A percentile compares a stretch with the other conserved stretches of the same genome.
phyloP scores from a whole-genome alignment of 2,329 filamentous ascomycete genomes.

The Phialemoniopsis sp. region DNA sequence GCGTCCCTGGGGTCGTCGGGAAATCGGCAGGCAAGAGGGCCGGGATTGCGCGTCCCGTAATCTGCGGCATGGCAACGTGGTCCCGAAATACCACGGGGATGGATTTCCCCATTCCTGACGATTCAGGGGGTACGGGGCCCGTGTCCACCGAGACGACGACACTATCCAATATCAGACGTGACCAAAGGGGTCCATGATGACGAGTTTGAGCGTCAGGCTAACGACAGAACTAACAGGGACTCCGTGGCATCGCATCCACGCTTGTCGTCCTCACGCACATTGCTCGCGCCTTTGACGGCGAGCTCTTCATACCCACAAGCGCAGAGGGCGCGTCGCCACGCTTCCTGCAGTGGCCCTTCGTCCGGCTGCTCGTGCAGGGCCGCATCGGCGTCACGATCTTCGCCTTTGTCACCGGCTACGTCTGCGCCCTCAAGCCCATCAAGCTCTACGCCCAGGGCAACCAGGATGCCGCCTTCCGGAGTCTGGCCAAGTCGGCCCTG shows the following conservation, averaged over 20 bases:
- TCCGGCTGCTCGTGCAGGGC: slow-evolving; percentile 56
- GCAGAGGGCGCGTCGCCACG: slow-evolving; percentile 38
- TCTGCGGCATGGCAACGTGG: too few species aligned
- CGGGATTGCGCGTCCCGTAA: neutral
- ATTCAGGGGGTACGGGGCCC: too few species aligned
- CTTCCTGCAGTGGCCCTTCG: slow-evolving; percentile 52
- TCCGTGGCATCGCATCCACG: slow-evolving; percentile 50
- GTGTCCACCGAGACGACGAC: too few species aligned
- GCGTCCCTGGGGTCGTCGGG: too few species aligned
- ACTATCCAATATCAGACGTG: too few species aligned
- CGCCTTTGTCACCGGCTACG: slow-evolving; percentile 61
- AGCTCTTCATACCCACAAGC: slow-evolving; percentile 41
- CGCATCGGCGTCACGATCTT: slow-evolving; percentile 64
- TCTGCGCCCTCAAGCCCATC: slow-evolving; percentile 59
- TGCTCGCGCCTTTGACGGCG: slow-evolving; percentile 43
- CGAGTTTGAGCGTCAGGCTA: neutral
- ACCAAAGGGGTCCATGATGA: too few species aligned
- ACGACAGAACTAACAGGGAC: slow-evolving; percentile 32
- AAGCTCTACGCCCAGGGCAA: slow-evolving; percentile 49
- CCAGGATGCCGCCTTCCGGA: slow-evolving; percentile 45
- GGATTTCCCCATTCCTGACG: too few species aligned
- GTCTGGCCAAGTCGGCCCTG: slow-evolving; percentile 53
- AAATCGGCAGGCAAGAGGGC: neutral
- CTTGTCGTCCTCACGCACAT: slow-evolving; percentile 53
- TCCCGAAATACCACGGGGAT: neutral